Base-by-base conservation (phyloP, 129 eudicot genomes). In the Arctium minus region DNA sequence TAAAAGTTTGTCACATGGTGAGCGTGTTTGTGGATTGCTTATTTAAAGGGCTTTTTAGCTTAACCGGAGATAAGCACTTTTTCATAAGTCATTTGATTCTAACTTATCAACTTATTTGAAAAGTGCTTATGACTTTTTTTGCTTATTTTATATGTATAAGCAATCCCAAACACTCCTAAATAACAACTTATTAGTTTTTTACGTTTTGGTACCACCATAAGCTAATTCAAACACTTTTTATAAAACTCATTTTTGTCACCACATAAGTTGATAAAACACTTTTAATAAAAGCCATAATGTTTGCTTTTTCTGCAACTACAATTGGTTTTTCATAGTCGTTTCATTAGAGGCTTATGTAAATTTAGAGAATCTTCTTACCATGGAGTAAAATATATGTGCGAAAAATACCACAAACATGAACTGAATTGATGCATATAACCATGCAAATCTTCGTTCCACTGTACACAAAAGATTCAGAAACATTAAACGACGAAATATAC, bases 371-470 rank as follows among this genome's bases (percentile, higher is more conserved):
- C 8, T 73, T 17, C 89, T 90, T 92, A 93, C 99, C 91, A 92
- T 73, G 5, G 91, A 42, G 82, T 89, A 86, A 87, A 96, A 96
- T 8, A 96, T 89, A 77, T 96, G 97, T 72, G 94, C 95, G 44
- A 96, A 96, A 13, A 93, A 82, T 78, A 96, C 90, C 70, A 96
- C 99, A 72, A 89, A 85, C 39, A 90, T 91, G 72, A 96, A 96
- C 89, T 96, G 99, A 80, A 91, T 88, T 12, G 95, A 90, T 65
- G 99, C 97, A 77, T 96, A 96, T 75, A 93, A 88, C 99, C 99
- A 96, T 31, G 88, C 89, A 90, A 81, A 96, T 80, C 92, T 85
- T 88, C 83, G 89, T 89, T 85, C 86, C 80, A 90, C 99, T 96
- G 92, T 40, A 86, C 32, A 84, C 6, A 74, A 39, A 10, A 42